Base-by-base conservation (phyloP, 1,139 yeast species). In the Taphrina betulina region DNA sequence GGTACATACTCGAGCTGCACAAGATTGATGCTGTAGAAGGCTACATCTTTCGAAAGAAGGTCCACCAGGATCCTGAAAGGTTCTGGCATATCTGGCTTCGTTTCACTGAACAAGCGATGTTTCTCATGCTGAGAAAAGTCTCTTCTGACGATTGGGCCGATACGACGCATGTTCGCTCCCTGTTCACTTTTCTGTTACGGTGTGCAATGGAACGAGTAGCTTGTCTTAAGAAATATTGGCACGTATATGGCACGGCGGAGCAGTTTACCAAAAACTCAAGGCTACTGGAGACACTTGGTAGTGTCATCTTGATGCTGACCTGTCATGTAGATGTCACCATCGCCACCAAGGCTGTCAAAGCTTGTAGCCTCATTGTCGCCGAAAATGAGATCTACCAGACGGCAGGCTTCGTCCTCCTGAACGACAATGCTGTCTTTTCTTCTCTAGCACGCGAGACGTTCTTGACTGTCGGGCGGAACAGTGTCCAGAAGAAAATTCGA, bases 381-480 rank as follows among this genome's bases (percentile, higher is more conserved):
- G 48, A 43, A 14, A 14, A n/a, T 10, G 16, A 43, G 2, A 19
- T 31, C 12, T 43, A 43, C 12, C 12, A n/a, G n/a, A n/a, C n/a
- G n/a, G n/a, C n/a, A n/a, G n/a, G n/a, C n/a, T n/a, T n/a, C n/a
- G n/a, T n/a, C n/a, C n/a, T n/a, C n/a, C n/a, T n/a, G n/a, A n/a
- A n/a, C n/a, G n/a, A n/a, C n/a, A n/a, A n/a, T n/a, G n/a, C n/a
- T n/a, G n/a, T n/a, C n/a, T n/a, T n/a, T n/a, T n/a, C n/a, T n/a
- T n/a, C n/a, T n/a, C n/a, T n/a, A n/a, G n/a, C n/a, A n/a, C n/a
- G n/a, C n/a, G n/a, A n/a, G n/a, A n/a, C n/a, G n/a, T 50, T 40
- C 20, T 19, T 40, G 33, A 50, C 46, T 12, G 31, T 19, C 12
- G 54, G 54, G 23, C 33, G 54, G 26, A 50, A 50, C 17, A 46